These are phyloP conservation scores for Patellifolia procumbens DNA, from an alignment of 179 eudicot species.

Conservation along the genomic window DNA sequence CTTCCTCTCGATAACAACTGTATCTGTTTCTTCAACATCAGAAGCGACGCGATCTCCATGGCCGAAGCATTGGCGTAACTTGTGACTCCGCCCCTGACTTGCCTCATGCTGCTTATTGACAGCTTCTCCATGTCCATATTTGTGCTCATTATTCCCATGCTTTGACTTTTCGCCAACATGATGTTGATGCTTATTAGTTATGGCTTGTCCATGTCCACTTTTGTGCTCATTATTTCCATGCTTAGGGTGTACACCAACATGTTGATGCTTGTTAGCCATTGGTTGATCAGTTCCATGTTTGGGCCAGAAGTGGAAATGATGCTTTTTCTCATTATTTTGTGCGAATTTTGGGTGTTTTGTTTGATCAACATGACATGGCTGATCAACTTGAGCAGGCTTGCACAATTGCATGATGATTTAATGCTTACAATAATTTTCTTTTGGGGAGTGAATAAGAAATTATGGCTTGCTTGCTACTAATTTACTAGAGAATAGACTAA, in stretches of 20 bases:
- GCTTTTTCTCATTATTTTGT: conserved; percentile 26
- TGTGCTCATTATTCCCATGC: neutral
- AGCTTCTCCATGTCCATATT: conserved; percentile 1
- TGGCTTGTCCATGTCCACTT: conserved; percentile 6
- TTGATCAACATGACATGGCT: conserved; percentile 10
- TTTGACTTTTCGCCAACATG: neutral
- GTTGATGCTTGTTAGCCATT: neutral
- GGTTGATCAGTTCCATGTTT: conserved; percentile 22
- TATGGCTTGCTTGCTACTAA: conserved; percentile 1
- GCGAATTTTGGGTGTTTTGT: neutral
- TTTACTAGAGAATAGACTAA: neutral
- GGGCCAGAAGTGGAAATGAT: conserved; percentile 25
- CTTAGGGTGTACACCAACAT: neutral
- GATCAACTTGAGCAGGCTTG: conserved; percentile 21
- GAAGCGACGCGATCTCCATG: conserved; percentile 13
- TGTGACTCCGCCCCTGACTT: neutral
- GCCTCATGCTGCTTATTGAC: neutral
- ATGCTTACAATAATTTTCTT: too few relatives aligned
- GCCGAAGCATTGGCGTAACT: conserved; percentile 26
- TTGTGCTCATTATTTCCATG: conserved; percentile 8
- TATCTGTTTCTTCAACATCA: conserved; percentile 12
- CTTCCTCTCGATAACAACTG: conserved; percentile 32
- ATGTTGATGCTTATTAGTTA: conserved; percentile 2
- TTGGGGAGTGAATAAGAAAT: neutral
- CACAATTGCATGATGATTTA: conserved; percentile 28